Percentiles rank a stretch among this genome's conserved stretches.
phyloP scores from a whole-genome alignment of 805 yeast species.

The Alloascoidea africana region DNA sequence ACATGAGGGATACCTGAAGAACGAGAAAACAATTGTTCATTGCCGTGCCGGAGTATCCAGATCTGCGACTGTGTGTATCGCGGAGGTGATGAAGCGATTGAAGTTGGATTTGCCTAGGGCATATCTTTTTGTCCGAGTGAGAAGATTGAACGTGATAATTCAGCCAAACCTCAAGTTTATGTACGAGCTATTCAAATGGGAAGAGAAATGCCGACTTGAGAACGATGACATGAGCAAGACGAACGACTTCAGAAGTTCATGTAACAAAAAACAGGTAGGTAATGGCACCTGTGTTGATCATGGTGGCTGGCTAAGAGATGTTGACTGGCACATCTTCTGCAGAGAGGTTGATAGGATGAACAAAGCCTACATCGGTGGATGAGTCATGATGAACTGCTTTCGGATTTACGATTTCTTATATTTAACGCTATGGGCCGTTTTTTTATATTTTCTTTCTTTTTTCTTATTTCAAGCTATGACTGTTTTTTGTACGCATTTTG shows the following conservation, averaged over 20 bases:
- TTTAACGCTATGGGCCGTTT: neutral
- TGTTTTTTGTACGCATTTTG: neutral
- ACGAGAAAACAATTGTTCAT: constrained; percentile 56
- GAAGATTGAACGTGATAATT: constrained; percentile 81
- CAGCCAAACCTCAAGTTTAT: constrained; percentile 87
- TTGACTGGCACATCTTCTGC: constrained; percentile 83
- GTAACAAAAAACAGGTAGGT: constrained; percentile 12
- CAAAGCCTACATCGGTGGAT: constrained; percentile 34
- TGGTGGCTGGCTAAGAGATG: constrained; percentile 37
- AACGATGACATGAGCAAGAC: neutral
- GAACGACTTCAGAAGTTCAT: no score
- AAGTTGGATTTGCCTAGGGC: constrained; percentile 59
- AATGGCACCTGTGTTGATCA: no score
- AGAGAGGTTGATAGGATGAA: constrained; percentile 71
- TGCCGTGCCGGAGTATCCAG: constrained; percentile 94
- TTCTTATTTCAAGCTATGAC: no score
- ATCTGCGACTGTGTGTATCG: constrained; percentile 90
- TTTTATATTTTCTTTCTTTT: constrained; percentile 4
- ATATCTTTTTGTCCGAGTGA: constrained; percentile 74
- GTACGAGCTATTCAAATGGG: constrained; percentile 77
- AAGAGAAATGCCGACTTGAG: no score
- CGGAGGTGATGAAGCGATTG: constrained; percentile 78
- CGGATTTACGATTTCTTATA: neutral
- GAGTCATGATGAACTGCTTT: neutral
- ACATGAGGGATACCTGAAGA: constrained; percentile 30